Percentiles rank a stretch among this genome's conserved stretches.
These are phyloP conservation scores for Chalaropsis ovoidea DNA, from an alignment of 2,329 filamentous ascomycete species.

Conservation along the genomic window DNA sequence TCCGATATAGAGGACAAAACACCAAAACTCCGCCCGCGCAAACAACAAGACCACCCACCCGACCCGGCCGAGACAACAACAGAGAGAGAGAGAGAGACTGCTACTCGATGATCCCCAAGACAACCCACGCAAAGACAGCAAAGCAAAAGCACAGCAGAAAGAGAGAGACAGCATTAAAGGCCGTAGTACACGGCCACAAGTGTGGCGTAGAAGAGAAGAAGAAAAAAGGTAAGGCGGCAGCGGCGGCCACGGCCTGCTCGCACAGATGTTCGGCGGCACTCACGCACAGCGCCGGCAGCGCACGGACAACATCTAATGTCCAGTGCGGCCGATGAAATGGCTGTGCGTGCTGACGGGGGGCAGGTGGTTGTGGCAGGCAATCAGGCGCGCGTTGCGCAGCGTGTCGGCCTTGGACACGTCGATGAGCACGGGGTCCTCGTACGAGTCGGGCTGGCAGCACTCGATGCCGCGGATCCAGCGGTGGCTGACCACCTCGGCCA, in stretches of 20 bases:
- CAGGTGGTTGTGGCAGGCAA: conserved; percentile 50
- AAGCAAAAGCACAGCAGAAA: neutral
- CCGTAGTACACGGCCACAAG: neutral
- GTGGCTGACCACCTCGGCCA: conserved; percentile 57
- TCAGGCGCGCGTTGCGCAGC: conserved; percentile 40
- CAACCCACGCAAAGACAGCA: neutral
- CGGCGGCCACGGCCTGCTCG: neutral
- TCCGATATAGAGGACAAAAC: conserved; percentile 7
- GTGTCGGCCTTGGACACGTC: conserved; percentile 50
- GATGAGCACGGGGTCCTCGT: conserved; percentile 48
- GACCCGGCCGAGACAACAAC: neutral
- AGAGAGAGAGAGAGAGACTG: no score
- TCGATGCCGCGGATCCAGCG: conserved; percentile 66
- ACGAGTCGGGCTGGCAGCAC: conserved; percentile 65
- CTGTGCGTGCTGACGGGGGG: conserved; percentile 41
- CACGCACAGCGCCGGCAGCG: conserved; percentile 5
- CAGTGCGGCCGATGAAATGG: conserved; percentile 32
- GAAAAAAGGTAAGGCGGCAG: neutral
- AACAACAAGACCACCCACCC: neutral
- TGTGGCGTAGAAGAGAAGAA: conserved; percentile 1
- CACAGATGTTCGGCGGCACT: neutral
- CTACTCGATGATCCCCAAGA: neutral
- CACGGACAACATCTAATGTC: conserved; percentile 12
- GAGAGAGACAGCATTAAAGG: neutral
- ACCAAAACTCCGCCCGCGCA: conserved; percentile 8